These are phyloP conservation scores for Ambrosia hybrid DNA, from an alignment of 140 eudicot genomes.

Conservation along the genomic window DNA sequence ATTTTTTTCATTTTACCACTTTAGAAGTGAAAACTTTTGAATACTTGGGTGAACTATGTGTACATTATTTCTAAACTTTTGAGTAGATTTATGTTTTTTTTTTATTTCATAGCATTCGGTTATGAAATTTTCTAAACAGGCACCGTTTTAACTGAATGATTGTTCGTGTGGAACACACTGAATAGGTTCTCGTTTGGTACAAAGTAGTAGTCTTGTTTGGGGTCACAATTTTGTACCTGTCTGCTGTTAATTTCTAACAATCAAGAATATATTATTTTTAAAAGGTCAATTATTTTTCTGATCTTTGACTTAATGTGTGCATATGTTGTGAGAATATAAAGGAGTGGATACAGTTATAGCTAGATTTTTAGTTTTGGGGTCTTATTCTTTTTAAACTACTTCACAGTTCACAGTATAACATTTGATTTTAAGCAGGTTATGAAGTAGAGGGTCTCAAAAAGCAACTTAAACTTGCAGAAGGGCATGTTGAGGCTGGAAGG, in stretches of 20 bases:
- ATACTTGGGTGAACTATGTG: conserved; percentile 3
- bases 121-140: not conserved
- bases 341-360: not conserved
- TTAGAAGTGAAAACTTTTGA: conserved; percentile 6
- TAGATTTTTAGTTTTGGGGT: conserved; percentile 8
- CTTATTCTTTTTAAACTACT: not conserved
- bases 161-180: conserved; percentile 5
- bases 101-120: not conserved
- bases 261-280: not conserved
- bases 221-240: conserved; percentile 22
- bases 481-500: conserved; percentile 99
- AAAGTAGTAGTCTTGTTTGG: conserved; percentile 8
- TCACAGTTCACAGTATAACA: not conserved
- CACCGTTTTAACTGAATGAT: not conserved
- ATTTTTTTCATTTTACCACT: conserved; percentile 1
- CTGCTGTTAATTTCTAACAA: conserved; percentile 14
- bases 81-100: no score
- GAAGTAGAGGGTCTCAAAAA: conserved; percentile 58
- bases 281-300: no score
- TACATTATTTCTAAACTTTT: not conserved
- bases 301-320: conserved; percentile 3
- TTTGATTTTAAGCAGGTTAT: conserved; percentile 40
- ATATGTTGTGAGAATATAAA: not conserved
- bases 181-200: no score
- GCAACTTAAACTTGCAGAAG: conserved; percentile 72